Percentiles rank a stretch among this genome's conserved stretches.
Evolutionary conservation across 2,329 filamentous ascomycete species (phyloP).

Genomic region (Colletotrichum sp.): DNA sequence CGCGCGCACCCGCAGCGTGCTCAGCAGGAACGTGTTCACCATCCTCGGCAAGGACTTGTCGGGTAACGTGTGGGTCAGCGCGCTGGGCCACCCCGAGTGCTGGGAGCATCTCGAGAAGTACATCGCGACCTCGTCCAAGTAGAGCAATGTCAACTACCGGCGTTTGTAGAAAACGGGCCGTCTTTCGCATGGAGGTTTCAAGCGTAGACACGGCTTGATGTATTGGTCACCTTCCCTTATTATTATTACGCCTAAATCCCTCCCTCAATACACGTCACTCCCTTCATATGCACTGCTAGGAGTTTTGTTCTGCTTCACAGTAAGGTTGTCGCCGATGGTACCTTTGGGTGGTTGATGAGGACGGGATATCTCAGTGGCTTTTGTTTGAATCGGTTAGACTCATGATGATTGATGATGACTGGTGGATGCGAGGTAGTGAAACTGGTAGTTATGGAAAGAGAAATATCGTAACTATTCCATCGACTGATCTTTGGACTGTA

Average conservation of each 20-base stretch:
- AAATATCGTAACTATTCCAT: no score
- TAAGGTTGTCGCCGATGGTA: neutral
- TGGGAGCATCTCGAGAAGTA: conserved; percentile 32
- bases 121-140: neutral
- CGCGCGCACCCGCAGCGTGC: conserved; percentile 9
- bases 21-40: conserved; percentile 16
- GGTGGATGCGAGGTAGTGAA: neutral
- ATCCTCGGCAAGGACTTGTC: conserved; percentile 30
- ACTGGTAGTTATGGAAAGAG: neutral
- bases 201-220: no score
- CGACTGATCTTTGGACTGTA: fast-evolving
- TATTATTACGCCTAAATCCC: neutral
- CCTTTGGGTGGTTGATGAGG: neutral
- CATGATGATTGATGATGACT: neutral
- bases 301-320: neutral
- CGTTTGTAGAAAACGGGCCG: no score
- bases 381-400: neutral
- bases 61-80: conserved; percentile 31
- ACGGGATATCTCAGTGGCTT: neutral
- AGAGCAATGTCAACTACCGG: neutral
- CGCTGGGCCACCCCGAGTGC: conserved; percentile 23
- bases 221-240: neutral
- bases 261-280: neutral
- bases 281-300: neutral
- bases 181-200: no score